Base-by-base conservation (phyloP, 1,284 basidiomycete genomes). In the Neolentinus lepideus region DNA sequence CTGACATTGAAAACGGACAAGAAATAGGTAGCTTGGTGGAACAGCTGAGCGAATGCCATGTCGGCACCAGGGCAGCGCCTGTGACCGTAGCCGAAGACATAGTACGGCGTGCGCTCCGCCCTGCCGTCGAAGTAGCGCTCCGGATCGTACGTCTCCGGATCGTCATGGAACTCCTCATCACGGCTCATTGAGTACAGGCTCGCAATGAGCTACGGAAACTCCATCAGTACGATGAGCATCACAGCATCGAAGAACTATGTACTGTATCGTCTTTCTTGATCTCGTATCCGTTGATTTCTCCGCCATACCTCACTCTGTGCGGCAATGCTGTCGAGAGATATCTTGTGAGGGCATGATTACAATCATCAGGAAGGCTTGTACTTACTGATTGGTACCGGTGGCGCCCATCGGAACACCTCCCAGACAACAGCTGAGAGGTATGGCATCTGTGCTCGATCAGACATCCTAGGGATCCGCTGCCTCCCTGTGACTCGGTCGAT, bases 271-370 rank as follows among this genome's bases (percentile, higher is more conserved):
- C 33, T 16, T 35, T 35, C 33, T 35, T 35, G 33, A 35, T 35
- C 33, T 35, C 33, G 16, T 35, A 35, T 16, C 33, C 33, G 33
- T 35, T 16, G 16, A 35, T 35, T 16, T 35, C 33, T 16, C 33
- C 33, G 33, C 33, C 33, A 35, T 35, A 35, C 33, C 33, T 35
- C 33, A 16, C 33, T 9, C 33, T 9, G 16, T 24, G 67, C 71
- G 58, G 63, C 71, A 47, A 67, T 66, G 3, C 60, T 75, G 38
- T 48, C 58, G 14, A 59, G 69, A 56, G 66, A 70, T 1, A 33
- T 64, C 11, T n/a, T n/a, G n/a, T n/a, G n/a, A n/a, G n/a, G 62
- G 59, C 10, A 56, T 62, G 9, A 9, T 9, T 9, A 35, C 9
- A 35, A 35, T 9, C 33, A 35, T 9, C 9, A 35, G 33, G 16